Conservation (phyloP, 176 grass and related monocot species). For the Phyllostachys edulis region DNA sequence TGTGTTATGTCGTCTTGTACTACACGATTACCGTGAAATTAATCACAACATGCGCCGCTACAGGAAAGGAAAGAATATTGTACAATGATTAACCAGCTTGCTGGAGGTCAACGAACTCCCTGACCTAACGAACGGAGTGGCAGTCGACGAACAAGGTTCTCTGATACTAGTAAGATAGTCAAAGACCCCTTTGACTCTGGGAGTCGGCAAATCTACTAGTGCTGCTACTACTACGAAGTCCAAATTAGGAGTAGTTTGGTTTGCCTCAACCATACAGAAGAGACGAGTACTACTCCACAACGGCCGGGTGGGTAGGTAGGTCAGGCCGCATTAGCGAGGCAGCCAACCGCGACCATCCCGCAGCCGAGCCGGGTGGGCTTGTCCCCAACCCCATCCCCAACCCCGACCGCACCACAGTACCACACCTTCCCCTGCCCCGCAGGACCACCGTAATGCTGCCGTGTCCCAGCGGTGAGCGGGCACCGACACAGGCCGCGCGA, state of each 20-base stretch:
- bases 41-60: no score
- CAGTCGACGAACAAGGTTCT: no score
- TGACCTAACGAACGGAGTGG: no score
- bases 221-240: neutral
- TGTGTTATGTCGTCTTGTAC: no score
- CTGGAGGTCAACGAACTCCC: no score
- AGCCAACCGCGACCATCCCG: neutral
- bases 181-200: neutral
- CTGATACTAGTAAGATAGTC: no score
- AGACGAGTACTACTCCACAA: neutral
- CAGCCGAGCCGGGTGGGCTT: neutral
- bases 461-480: neutral
- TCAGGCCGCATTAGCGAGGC: neutral
- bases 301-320: neutral
- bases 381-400: conserved; percentile 32
- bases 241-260: neutral
- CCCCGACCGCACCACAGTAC: neutral
- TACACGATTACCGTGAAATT: no score
- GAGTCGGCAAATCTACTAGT: neutral
- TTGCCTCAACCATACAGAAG: neutral
- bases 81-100: no score
- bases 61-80: no score
- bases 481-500: conserved; percentile 3
- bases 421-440: neutral
- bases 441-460: neutral